phyloP scores from a whole-genome alignment of 2,329 filamentous ascomycete genomes.

The Cercospora zeae-maydis region DNA sequence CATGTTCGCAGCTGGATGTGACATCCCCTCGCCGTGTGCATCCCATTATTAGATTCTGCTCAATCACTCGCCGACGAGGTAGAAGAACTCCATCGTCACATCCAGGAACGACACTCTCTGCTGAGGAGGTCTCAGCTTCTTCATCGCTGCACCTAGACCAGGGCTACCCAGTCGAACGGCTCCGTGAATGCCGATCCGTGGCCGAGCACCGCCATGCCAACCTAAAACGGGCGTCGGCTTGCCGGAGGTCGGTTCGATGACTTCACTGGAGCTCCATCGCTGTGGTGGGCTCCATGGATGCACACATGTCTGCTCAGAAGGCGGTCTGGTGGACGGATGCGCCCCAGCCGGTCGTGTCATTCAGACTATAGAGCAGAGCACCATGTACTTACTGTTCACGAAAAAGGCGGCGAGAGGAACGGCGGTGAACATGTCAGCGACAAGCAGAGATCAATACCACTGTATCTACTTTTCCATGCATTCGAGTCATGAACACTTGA shows the following conservation, averaged over 20 bases:
- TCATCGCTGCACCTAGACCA: background rate
- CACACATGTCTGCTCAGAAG: background rate
- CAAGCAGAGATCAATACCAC: slow-evolving; percentile 20
- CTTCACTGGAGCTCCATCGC: background rate
- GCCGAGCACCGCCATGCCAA: background rate
- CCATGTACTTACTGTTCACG: background rate
- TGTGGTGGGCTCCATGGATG: background rate
- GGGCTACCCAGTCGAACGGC: background rate
- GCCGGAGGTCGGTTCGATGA: background rate
- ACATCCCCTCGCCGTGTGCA: background rate
- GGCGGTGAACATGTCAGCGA: slow-evolving; percentile 4
- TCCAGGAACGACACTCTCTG: background rate
- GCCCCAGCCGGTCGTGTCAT: too few relatives aligned
- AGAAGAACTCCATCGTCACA: background rate
- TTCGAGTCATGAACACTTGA: slow-evolving; percentile 21
- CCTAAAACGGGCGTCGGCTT: background rate
- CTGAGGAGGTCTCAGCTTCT: background rate
- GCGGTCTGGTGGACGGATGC: background rate
- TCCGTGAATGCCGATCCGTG: background rate
- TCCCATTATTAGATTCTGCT: background rate
- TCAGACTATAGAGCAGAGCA: too few relatives aligned
- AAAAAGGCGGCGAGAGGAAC: background rate
- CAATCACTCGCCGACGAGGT: background rate
- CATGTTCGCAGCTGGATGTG: background rate
- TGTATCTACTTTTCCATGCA: slow-evolving; percentile 25